Conservation (phyloP, 805 yeast genomes). For the Debaryomyces hansenii region DNA sequence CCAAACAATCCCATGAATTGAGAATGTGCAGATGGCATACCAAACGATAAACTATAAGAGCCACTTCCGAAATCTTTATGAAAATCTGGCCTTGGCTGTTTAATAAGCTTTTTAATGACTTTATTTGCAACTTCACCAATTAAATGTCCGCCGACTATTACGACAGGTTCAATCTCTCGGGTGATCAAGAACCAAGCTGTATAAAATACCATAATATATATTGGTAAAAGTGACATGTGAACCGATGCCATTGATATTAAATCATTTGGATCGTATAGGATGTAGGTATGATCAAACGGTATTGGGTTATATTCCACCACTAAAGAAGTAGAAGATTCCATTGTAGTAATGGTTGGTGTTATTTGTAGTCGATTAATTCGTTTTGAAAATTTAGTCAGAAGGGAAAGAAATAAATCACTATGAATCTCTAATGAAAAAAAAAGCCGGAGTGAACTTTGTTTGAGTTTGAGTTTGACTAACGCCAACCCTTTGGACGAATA, state of each 20-base stretch:
- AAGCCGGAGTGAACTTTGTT: too few relatives aligned
- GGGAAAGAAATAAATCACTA: too few relatives aligned
- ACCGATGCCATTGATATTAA: constrained; percentile 61
- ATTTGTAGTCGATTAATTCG: too few relatives aligned
- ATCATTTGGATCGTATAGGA: constrained; percentile 72
- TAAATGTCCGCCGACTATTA: constrained; percentile 85
- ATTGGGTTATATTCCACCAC: constrained; percentile 27
- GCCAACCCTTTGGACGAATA: too few relatives aligned
- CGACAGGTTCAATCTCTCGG: constrained; percentile 81
- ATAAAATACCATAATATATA: constrained; percentile 72
- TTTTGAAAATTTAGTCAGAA: too few relatives aligned
- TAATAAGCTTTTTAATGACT: constrained; percentile 59
- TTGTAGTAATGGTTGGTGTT: not conserved
- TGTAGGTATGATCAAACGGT: constrained; percentile 86
- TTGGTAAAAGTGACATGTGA: constrained; percentile 77
- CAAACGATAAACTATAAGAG: constrained; percentile 62
- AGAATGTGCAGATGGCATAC: constrained; percentile 97
- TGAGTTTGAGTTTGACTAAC: too few relatives aligned
- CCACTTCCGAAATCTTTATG: constrained; percentile 45
- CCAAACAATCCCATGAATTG: constrained; percentile 91
- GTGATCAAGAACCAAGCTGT: constrained; percentile 81
- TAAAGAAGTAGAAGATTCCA: not conserved
- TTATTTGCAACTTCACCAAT: constrained; percentile 73
- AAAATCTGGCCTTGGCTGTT: constrained; percentile 74
- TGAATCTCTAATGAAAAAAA: too few relatives aligned